These are phyloP conservation scores for Coemansia sp. DNA, from an alignment of 192 early-diverging fungal species.

Conservation along the genomic window DNA sequence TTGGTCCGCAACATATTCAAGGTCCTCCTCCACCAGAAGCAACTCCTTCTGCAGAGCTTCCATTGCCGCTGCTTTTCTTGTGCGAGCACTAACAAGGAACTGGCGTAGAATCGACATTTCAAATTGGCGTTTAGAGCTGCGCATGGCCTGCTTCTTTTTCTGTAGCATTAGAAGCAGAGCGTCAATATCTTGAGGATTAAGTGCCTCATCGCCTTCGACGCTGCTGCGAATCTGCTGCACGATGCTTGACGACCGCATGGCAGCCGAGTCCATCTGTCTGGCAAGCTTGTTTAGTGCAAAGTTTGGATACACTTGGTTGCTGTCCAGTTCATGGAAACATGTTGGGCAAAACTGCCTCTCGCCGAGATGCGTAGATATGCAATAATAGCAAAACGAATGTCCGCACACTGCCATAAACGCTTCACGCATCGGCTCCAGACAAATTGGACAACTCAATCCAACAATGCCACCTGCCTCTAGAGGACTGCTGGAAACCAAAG, in stretches of 20 bases:
- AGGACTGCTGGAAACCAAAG: constrained; percentile 5
- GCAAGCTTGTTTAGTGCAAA: constrained; percentile 59
- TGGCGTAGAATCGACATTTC: constrained; percentile 62
- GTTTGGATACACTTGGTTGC: constrained; percentile 80
- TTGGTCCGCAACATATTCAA: constrained; percentile 44
- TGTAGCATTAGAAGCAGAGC: constrained; percentile 58
- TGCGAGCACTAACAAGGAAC: constrained; percentile 64
- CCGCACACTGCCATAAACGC: constrained; percentile 80
- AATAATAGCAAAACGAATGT: constrained; percentile 81
- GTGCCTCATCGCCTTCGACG: constrained; percentile 33
- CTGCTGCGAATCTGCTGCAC: constrained; percentile 33
- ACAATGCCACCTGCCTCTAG: neutral
- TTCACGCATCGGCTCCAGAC: constrained; percentile 66
- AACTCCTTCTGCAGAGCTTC: constrained; percentile 49
- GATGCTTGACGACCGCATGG: constrained; percentile 18
- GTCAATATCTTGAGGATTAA: constrained; percentile 64
- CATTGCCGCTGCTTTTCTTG: constrained; percentile 58
- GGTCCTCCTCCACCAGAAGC: constrained; percentile 40
- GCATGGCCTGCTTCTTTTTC: constrained; percentile 62
- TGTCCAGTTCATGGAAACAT: constrained; percentile 60
- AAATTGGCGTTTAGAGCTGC: constrained; percentile 57
- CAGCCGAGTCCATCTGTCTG: constrained; percentile 11
- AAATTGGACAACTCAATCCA: constrained; percentile 64
- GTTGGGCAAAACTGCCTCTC: constrained; percentile 66
- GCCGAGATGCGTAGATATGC: constrained; percentile 69